Evolutionary conservation across 225 moss, liverwort and hornwort genomes (phyloP).

Genomic region (Pseudisothecium myosuroides): DNA sequence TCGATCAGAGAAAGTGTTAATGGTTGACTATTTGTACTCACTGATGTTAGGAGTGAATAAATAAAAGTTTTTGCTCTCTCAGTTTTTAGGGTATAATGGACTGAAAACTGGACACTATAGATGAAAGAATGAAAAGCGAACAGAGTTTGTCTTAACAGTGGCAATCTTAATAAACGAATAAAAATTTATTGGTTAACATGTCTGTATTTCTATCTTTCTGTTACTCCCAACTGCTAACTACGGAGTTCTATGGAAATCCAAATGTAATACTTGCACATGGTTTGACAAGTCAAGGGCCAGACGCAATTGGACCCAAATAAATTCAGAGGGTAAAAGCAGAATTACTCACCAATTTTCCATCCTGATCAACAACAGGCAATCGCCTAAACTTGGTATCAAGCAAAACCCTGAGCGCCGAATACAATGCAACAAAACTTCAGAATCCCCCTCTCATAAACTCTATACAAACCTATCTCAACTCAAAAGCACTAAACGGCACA

Average conservation of each 20-base stretch:
- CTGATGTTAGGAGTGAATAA: not conserved
- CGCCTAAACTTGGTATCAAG: slow-evolving; percentile 87
- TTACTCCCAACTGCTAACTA: no score
- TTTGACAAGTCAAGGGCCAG: not conserved
- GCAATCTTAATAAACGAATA: not conserved
- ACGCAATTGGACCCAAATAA: not conserved
- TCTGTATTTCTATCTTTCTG: not conserved
- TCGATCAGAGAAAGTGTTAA: not conserved
- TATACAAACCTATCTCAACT: not conserved
- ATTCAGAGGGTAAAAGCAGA: not conserved
- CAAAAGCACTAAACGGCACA: not conserved
- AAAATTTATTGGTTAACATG: not conserved
- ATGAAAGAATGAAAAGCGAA: not conserved
- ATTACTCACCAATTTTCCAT: slow-evolving; percentile 51
- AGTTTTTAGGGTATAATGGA: not conserved
- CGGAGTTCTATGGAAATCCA: no score
- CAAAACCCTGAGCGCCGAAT: slow-evolving; percentile 39
- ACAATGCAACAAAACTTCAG: not conserved
- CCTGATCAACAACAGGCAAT: slow-evolving; percentile 63
- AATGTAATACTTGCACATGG: not conserved
- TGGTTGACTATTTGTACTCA: no score
- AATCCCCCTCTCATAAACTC: not conserved
- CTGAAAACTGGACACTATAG: not conserved
- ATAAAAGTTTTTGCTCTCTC: not conserved
- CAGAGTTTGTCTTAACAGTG: not conserved